Evolutionary conservation across 202 grass and related monocot genomes (phyloP).

Genomic region (Schoenoplectus triqueter): DNA sequence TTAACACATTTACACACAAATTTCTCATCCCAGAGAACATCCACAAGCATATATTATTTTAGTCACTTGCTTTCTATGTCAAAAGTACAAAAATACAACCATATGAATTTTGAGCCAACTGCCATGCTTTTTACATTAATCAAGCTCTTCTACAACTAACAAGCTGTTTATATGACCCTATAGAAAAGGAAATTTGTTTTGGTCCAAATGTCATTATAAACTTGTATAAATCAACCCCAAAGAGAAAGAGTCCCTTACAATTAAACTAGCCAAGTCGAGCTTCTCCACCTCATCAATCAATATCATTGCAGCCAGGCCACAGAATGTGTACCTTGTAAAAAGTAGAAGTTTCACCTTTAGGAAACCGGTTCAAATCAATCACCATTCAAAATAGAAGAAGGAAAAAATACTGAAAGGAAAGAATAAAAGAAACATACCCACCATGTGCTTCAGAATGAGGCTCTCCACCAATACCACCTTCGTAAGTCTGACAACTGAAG

Average conservation of each 20-base stretch:
- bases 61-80: background rate
- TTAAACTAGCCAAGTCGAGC: constrained; percentile 73
- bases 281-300: constrained; percentile 87
- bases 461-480: constrained; percentile 92
- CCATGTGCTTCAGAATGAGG: constrained; percentile 97
- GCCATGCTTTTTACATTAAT: background rate
- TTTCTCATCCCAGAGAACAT: background rate
- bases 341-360: constrained; percentile 38
- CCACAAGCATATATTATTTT: constrained; percentile 19
- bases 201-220: background rate
- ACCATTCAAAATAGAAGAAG: constrained; percentile 24
- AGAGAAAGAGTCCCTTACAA: constrained; percentile 57
- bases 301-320: constrained; percentile 87
- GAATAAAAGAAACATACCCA: constrained; percentile 72
- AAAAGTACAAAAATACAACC: background rate
- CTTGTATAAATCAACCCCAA: background rate
- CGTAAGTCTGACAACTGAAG: constrained; percentile 90
- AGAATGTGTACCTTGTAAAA: constrained; percentile 92
- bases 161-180: background rate
- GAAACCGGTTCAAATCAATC: background rate
- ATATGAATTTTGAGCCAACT: background rate
- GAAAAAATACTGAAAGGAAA: constrained; percentile 28
- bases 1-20: constrained; percentile 11
- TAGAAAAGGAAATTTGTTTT: background rate
- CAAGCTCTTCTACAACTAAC: background rate